Base-by-base conservation (phyloP, 768 basidiomycete genomes). In the Imleria badia region DNA sequence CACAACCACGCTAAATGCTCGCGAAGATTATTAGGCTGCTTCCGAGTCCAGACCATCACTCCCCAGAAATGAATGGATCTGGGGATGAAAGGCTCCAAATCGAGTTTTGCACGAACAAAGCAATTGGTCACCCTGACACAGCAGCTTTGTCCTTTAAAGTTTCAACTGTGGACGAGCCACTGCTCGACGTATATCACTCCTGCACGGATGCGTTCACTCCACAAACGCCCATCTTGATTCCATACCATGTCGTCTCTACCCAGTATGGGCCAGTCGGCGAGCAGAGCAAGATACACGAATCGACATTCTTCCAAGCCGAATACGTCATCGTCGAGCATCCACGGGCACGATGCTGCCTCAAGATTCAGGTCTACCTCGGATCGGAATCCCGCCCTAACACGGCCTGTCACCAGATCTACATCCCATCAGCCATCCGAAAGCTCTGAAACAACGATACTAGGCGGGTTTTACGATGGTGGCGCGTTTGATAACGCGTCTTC, bases 131-230 rank as follows among this genome's bases (percentile, higher is more conserved):
- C 45, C 43, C 34, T 36, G 33, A 34, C 51, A 53, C 52, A 34
- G 26, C 36, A 14, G 44, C 64, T 57, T 65, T 65, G 55, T 66
- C 48, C 57, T 42, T 56, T 43, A 33, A 29, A 35, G 14, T n/a
- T n/a, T n/a, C n/a, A n/a, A n/a, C n/a, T 38, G 30, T 38, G 45
- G 23, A 30, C 33, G 53, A 55, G 51, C 54, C 63, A 65, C 56
- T 23, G 19, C 45, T 35, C 30, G 23, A 34, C 47, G 34, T 41
- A 44, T 48, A 43, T 35, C 42, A 41, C 17, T 34, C 38, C 38
- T 3, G 31, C 22, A 47, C 26, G 6, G 13, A 36, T 30, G 42
- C 31, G 47, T 38, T 14, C 22, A 31, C 14, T 26, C 51, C 38
- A 43, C 48, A 19, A 20, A 34, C 54, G 2, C 39, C 34, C 48